phyloP scores from a whole-genome alignment of 176 grass and related monocot genomes.

The Stipa capillata region DNA sequence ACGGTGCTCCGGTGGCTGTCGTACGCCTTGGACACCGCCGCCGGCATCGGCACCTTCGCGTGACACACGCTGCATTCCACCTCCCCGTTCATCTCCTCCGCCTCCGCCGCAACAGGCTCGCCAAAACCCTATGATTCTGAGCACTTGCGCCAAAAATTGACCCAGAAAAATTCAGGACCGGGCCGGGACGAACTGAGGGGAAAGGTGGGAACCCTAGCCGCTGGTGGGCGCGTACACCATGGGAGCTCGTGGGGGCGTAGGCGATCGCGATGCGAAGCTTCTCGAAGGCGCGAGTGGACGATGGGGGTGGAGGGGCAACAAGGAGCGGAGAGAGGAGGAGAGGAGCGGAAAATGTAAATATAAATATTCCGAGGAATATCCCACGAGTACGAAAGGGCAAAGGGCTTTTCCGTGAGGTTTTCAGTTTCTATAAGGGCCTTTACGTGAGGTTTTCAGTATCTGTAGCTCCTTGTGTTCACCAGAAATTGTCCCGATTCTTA shows the following conservation, averaged over 20 bases:
- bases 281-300: constrained; percentile 19
- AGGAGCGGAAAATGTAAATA: too few species aligned
- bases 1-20: constrained; percentile 50
- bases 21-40: constrained; percentile 75
- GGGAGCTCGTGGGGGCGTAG: constrained; percentile 3
- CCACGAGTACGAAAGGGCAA: constrained; percentile 6
- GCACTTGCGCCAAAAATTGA: constrained; percentile 1
- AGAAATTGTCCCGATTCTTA: too few species aligned
- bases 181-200: neutral
- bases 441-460: too few species aligned
- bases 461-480: neutral
- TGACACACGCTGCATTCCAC: constrained; percentile 76
- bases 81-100: constrained; percentile 43
- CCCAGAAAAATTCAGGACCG: neutral
- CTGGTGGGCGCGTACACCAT: constrained; percentile 20
- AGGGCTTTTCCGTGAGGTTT: constrained; percentile 21
- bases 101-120: neutral
- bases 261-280: constrained; percentile 46
- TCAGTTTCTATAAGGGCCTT: neutral
- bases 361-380: constrained; percentile 53
- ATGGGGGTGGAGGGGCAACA: constrained; percentile 9
- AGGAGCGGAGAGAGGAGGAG: constrained; percentile 22
- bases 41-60: constrained; percentile 48
- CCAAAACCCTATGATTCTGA: constrained; percentile 3
- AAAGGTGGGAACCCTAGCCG: constrained; percentile 22